Conservation (phyloP, 257 asterid species). For the Rauvolfia tetraphylla region DNA sequence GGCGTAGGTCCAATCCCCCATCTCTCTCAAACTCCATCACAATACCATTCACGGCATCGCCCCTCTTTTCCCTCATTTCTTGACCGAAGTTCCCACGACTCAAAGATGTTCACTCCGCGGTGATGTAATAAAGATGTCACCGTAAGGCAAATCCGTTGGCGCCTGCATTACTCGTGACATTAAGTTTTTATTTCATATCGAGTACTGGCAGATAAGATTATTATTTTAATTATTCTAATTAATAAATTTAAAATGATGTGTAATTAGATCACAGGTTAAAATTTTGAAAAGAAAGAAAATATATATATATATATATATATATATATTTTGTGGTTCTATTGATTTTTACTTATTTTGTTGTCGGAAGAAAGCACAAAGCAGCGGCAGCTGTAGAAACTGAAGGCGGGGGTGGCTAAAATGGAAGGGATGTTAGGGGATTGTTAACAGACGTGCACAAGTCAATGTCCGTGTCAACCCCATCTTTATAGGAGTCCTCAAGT, state of each 20-base stretch:
- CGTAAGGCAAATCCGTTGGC: too few species aligned
- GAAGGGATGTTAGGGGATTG: too few species aligned
- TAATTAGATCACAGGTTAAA: too few species aligned
- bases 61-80: not conserved
- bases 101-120: not conserved
- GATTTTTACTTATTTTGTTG: too few species aligned
- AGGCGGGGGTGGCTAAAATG: not conserved
- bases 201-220: too few species aligned
- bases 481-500: slow-evolving; percentile 24
- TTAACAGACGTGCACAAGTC: not conserved
- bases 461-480: slow-evolving; percentile 24
- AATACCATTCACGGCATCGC: slow-evolving; percentile 16
- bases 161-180: too few species aligned
- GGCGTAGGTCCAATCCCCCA: slow-evolving; percentile 24
- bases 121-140: slow-evolving; percentile 21
- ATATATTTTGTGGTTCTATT: not conserved
- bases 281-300: too few species aligned
- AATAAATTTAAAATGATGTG: too few species aligned
- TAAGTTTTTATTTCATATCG: too few species aligned
- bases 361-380: slow-evolving; percentile 5
- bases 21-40: slow-evolving; percentile 32
- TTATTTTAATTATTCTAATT: too few species aligned
- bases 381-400: not conserved
- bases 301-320: too few species aligned
- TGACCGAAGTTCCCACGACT: slow-evolving; percentile 18